Conservation (phyloP, 1,284 basidiomycete species). For the Apiotrichum gracile region DNA sequence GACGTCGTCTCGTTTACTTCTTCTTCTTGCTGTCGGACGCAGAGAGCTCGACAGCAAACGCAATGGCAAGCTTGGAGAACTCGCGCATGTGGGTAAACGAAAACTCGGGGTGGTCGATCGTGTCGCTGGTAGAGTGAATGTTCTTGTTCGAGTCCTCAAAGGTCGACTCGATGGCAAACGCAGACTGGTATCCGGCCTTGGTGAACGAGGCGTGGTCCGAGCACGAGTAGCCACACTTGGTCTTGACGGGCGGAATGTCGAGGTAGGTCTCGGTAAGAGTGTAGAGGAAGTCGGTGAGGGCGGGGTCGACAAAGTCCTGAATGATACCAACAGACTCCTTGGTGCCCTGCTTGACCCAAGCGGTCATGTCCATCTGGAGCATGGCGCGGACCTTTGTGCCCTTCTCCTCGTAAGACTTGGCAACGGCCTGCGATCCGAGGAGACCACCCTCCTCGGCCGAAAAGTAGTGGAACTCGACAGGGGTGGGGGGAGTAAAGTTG, state of each 20-base stretch:
- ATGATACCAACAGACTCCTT: conserved; percentile 84
- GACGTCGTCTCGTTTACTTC: background rate
- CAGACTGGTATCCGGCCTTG: conserved; percentile 75
- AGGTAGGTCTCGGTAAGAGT: conserved; percentile 63
- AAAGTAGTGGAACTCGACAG: conserved; percentile 95
- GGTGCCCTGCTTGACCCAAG: conserved; percentile 89
- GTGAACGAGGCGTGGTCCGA: conserved; percentile 75
- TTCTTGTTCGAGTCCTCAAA: conserved; percentile 58
- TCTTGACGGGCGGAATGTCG: conserved; percentile 46
- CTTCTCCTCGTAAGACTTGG: conserved; percentile 63
- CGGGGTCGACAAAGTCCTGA: conserved; percentile 72
- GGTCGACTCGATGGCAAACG: conserved; percentile 60
- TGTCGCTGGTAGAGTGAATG: conserved; percentile 76
- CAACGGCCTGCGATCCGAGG: conserved; percentile 88
- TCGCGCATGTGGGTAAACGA: conserved; percentile 56
- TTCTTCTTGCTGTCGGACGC: background rate
- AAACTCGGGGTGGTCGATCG: conserved; percentile 79
- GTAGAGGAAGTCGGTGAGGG: conserved; percentile 69
- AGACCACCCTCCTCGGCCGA: conserved; percentile 93
- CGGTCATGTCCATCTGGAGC: conserved; percentile 81
- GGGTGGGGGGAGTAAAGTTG: conserved; percentile 63
- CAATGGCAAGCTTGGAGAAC: conserved; percentile 83
- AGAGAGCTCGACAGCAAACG: conserved; percentile 69
- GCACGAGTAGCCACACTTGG: conserved; percentile 87
- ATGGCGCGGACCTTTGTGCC: conserved; percentile 72